Evolutionary conservation across 805 yeast genomes (phyloP).

Genomic region (Torulaspora gathmanii): DNA sequence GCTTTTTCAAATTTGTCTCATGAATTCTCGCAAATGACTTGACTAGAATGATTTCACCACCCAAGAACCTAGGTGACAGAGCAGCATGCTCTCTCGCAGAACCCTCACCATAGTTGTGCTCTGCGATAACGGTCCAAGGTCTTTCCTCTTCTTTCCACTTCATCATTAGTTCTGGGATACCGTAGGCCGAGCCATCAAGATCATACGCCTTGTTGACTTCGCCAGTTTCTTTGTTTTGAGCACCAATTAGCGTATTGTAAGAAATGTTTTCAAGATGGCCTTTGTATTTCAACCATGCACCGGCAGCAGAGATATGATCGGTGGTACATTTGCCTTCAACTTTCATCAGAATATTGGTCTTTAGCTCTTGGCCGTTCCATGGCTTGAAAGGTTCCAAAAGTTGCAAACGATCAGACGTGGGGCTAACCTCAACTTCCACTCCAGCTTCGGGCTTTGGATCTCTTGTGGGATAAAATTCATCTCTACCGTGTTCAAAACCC

Average conservation of each 20-base stretch:
- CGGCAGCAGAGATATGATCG: slow-evolving; percentile 98
- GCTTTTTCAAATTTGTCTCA: slow-evolving; percentile 96
- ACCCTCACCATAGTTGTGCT: slow-evolving; percentile 98
- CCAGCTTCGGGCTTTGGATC: slow-evolving; percentile 62
- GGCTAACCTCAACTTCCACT: slow-evolving; percentile 65
- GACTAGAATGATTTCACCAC: slow-evolving; percentile 82
- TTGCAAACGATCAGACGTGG: slow-evolving; percentile 88
- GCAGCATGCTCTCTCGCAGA: slow-evolving; percentile 99
- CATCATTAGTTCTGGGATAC: slow-evolving; percentile 95
- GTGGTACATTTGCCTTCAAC: slow-evolving; percentile 98
- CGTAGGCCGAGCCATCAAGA: slow-evolving; percentile 66
- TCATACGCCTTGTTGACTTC: slow-evolving; percentile 90
- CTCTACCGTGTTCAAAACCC: slow-evolving; percentile 75
- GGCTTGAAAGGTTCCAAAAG: slow-evolving; percentile 81
- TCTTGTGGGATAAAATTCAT: slow-evolving; percentile 65
- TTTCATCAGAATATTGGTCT: slow-evolving; percentile 71
- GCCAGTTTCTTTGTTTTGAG: slow-evolving; percentile 94
- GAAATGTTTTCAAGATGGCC: slow-evolving; percentile 96
- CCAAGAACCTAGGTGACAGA: slow-evolving; percentile 87
- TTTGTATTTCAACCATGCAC: slow-evolving; percentile 97
- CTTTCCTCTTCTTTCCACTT: slow-evolving; percentile 82
- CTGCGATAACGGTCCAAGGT: slow-evolving; percentile 95
- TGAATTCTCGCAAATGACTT: slow-evolving; percentile 98
- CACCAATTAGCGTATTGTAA: slow-evolving; percentile 92
- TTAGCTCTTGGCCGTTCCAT: slow-evolving; percentile 82